Evolutionary conservation across 2,329 filamentous ascomycete genomes (phyloP).

Genomic region (Hypoxylon sp.): DNA sequence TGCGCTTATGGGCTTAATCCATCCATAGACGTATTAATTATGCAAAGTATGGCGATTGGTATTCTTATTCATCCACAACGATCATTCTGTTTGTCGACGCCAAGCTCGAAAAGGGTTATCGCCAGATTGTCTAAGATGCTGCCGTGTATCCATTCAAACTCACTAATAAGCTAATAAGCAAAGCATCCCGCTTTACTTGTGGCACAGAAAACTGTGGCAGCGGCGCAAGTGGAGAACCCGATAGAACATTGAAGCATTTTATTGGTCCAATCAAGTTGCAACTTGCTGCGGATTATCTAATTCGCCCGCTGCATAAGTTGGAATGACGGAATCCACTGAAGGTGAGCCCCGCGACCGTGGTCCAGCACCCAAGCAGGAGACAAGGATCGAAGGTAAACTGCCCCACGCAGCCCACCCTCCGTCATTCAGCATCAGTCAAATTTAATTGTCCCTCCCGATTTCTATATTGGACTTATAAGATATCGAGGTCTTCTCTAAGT

Average conservation of each 20-base stretch:
- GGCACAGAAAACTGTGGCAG: conserved; percentile 36
- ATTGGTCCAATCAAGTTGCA: conserved; percentile 17
- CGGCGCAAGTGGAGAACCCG: conserved; percentile 28
- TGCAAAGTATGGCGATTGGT: conserved; percentile 21
- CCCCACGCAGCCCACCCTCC: conserved; percentile 28
- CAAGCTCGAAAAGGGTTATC: conserved; percentile 35
- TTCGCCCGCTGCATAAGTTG: conserved; percentile 20
- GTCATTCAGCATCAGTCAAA: conserved; percentile 32
- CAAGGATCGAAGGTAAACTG: conserved; percentile 20
- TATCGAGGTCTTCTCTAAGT: background rate
- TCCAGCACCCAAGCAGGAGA: background rate
- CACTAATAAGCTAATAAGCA: conserved; percentile 23
- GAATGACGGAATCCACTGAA: background rate
- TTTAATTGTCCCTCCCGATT: background rate
- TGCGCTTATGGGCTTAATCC: conserved; percentile 35
- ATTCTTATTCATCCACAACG: conserved; percentile 29
- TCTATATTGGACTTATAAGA: background rate
- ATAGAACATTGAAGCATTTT: conserved; percentile 17
- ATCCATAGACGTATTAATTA: conserved; percentile 34
- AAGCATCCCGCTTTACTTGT: conserved; percentile 32
- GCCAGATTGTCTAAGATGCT: conserved; percentile 4
- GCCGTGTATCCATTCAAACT: conserved; percentile 6
- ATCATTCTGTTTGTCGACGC: conserved; percentile 14
- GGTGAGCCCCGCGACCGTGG: conserved; percentile 14
- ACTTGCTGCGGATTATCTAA: conserved; percentile 15